Conservation (phyloP, 805 yeast species). For the Soucietia sequanensis region DNA sequence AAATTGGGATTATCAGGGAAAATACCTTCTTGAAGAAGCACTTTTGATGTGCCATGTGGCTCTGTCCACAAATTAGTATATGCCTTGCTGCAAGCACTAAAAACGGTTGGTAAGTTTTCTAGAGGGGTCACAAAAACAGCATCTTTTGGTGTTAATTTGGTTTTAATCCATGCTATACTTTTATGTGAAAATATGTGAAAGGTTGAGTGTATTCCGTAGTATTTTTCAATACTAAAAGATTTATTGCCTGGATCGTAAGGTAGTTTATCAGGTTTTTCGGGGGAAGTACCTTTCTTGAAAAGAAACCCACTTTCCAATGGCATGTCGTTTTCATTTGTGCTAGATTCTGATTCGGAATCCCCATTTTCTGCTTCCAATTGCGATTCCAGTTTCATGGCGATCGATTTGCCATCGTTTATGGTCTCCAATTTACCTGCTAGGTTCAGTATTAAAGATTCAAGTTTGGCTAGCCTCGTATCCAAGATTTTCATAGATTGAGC, state of each 20-base stretch:
- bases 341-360: neutral
- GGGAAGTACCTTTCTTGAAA: neutral
- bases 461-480: conserved; percentile 17
- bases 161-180: conserved; percentile 32
- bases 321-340: neutral
- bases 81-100: conserved; percentile 13
- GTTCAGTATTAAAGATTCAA: conserved; percentile 19
- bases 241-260: neutral
- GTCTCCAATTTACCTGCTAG: conserved; percentile 16
- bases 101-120: conserved; percentile 25
- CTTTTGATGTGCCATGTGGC: too few species aligned
- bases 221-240: conserved; percentile 15
- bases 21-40: conserved; percentile 14
- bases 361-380: neutral
- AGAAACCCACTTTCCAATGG: neutral
- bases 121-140: conserved; percentile 22
- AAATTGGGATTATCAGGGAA: conserved; percentile 10
- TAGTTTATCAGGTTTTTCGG: neutral
- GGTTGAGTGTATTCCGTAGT: conserved; percentile 37
- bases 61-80: conserved; percentile 27
- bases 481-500: conserved; percentile 11
- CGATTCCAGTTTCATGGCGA: neutral
- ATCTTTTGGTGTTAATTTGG: conserved; percentile 21
- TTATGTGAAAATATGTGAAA: conserved; percentile 33
- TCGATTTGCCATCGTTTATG: conserved; percentile 1